Evolutionary conservation across 2,329 filamentous ascomycete genomes (phyloP).

Genomic region (Fusarium sp.): DNA sequence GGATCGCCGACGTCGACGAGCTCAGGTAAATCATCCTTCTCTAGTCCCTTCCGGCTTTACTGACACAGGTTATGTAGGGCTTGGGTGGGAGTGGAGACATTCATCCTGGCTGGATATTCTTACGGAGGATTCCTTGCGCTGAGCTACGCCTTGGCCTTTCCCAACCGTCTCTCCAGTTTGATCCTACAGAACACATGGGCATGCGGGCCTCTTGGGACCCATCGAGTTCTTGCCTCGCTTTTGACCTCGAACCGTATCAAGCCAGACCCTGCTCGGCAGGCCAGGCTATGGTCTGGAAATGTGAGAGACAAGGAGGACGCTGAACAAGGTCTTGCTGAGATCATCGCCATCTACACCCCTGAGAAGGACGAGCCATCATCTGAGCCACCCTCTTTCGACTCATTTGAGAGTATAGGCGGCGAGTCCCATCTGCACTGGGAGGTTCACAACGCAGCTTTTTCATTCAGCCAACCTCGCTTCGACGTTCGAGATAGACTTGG

Average conservation of each 20-base stretch:
- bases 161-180: neutral
- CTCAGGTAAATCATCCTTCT: neutral
- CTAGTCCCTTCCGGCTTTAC: accelerated
- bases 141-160: constrained; percentile 2
- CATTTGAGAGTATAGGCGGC: neutral
- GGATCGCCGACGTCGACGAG: constrained; percentile 9
- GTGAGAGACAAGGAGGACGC: neutral
- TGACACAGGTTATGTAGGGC: neutral
- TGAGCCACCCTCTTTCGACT: neutral
- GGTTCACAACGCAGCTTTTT: constrained; percentile 18
- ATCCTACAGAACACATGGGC: constrained; percentile 7
- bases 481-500: neutral
- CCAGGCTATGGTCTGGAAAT: constrained; percentile 11
- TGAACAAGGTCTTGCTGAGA: constrained; percentile 7
- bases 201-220: neutral
- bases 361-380: neutral
- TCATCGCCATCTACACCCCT: neutral
- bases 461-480: constrained; percentile 8
- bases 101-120: constrained; percentile 11
- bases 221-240: neutral
- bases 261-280: constrained; percentile 5
- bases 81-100: constrained; percentile 7
- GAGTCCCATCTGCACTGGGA: neutral
- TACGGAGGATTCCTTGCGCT: constrained; percentile 17
- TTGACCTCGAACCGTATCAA: neutral